Percentiles rank a stretch among this genome's conserved stretches.
These are phyloP conservation scores for Phytopythium vexans DNA, from an alignment of 352 stramenopile species.

Conservation along the genomic window DNA sequence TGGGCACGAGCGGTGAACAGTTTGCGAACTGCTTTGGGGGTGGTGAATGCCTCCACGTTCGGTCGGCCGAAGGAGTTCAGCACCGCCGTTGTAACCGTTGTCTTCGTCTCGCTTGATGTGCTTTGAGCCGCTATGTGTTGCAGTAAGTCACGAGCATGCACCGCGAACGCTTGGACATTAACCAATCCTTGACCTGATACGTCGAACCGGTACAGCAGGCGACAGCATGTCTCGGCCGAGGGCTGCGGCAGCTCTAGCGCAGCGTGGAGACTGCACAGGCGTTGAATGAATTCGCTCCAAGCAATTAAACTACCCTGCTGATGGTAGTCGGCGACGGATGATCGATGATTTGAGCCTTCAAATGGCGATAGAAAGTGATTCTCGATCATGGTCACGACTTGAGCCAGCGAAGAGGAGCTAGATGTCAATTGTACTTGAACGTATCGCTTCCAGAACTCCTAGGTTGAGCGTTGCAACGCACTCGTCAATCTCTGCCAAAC, in stretches of 20 bases:
- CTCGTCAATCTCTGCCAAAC: no score
- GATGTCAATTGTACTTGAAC: conserved; percentile 6
- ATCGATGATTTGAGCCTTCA: background rate
- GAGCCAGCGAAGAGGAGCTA: no score
- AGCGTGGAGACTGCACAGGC: conserved; percentile 19
- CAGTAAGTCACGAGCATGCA: conserved; percentile 9
- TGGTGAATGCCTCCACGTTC: conserved; percentile 36
- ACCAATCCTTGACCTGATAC: conserved; percentile 20
- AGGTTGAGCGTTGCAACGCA: conserved; percentile 1
- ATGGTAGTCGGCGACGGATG: background rate
- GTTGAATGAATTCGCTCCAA: conserved; percentile 22
- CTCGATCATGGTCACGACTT: conserved; percentile 5
- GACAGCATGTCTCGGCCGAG: conserved; percentile 20
- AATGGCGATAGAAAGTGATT: conserved; percentile 7
- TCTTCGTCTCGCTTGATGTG: conserved; percentile 2
- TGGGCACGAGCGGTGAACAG: conserved; percentile 34
- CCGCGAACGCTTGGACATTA: conserved; percentile 11
- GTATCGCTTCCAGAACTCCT: conserved; percentile 32
- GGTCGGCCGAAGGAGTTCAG: conserved; percentile 23
- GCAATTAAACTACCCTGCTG: background rate
- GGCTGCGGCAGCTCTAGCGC: conserved; percentile 7
- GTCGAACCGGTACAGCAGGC: conserved; percentile 46
- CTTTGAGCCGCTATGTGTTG: conserved; percentile 11
- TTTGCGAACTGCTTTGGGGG: conserved; percentile 31
- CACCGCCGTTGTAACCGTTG: conserved; percentile 22